Evolutionary conservation across 192 early-diverging fungal species (phyloP), one percentile per base, ranked within the genome.

Genomic region (Mortierella claussenii): DNA sequence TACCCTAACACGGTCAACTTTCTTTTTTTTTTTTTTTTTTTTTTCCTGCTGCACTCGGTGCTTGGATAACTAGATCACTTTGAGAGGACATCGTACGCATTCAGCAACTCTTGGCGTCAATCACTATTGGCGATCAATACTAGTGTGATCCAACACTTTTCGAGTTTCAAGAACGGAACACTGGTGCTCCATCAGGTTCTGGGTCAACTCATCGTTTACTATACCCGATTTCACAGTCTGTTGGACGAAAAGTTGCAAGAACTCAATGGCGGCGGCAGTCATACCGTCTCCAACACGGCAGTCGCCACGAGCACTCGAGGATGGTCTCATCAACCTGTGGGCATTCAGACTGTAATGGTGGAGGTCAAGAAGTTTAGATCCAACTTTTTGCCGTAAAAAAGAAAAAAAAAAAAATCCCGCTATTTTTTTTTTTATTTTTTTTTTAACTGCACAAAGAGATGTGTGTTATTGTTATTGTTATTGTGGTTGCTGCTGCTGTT

Each of bases 121-220:
- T 88, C 88, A 28, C 81, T 99, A 4, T 68, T 86, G 2, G 79
- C 82, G 18, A 91, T 99, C 66, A 97, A 97, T 55, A 85, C 88
- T 23, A 90, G 91, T 8, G 90, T 98, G 24, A 91, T 95, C 52
- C 94, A 96, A 65, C 87, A 90, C 65, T 99, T 99, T 69, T 90
- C 95, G 44, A 98, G 97, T 83, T 98, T 97, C 79, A 93, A 93
- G 61, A 98, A 96, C 48, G 96, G 97, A 12, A 94, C 95, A 0
- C 79, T 88, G n/a, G 92, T 97, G 21, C 81, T 98, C 49, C 97
- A 99, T 68, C 87, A 90, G 15, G 91, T 93, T 1, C 81, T 98
- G 10, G 92, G 94, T 20, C 93, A 95, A 81, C 83, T 97, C 21
- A 88, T 97, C 18, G 84, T 99, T 24, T 96, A 94, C 83, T 99